Conservation (phyloP, 352 stramenopile species). For the Aphanomyces euteiches region DNA sequence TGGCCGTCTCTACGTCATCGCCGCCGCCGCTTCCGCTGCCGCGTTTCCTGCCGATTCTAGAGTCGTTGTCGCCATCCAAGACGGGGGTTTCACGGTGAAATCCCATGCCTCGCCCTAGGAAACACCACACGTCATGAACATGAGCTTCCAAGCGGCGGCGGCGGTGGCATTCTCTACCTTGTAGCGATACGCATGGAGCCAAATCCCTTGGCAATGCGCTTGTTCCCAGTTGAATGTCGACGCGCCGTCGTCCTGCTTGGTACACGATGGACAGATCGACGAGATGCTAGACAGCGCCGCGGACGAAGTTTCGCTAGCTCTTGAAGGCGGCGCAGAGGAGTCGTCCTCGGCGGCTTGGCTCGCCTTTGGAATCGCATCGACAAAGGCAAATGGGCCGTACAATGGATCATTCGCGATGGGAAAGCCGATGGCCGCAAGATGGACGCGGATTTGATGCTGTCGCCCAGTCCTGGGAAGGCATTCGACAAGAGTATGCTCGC, state of each 20-base stretch:
- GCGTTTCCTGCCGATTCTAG: no score
- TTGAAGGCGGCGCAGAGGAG: no score
- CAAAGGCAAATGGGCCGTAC: slow-evolving; percentile 15
- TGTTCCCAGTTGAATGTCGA: slow-evolving; percentile 33
- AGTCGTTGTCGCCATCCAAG: not conserved
- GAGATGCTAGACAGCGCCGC: not conserved
- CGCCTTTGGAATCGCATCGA: not conserved
- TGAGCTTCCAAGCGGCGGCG: no score
- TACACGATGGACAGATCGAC: slow-evolving; percentile 32
- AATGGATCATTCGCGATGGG: slow-evolving; percentile 33
- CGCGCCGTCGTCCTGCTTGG: slow-evolving; percentile 9
- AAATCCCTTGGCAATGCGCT: slow-evolving; percentile 37
- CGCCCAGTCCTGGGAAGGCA: slow-evolving; percentile 28
- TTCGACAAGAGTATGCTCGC: slow-evolving; percentile 30
- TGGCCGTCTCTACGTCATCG: no score
- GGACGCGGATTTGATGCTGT: slow-evolving; percentile 33
- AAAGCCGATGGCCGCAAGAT: slow-evolving; percentile 28
- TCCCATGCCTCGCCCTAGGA: not conserved
- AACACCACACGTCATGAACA: no score
- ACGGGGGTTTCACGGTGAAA: not conserved
- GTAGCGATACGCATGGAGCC: slow-evolving; percentile 41
- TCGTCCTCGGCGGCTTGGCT: not conserved
- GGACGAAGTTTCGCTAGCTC: not conserved
- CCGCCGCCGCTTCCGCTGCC: no score
- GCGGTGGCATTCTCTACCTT: not conserved